Base-by-base conservation (phyloP, 768 basidiomycete genomes). In the Naganishia kalamii region DNA sequence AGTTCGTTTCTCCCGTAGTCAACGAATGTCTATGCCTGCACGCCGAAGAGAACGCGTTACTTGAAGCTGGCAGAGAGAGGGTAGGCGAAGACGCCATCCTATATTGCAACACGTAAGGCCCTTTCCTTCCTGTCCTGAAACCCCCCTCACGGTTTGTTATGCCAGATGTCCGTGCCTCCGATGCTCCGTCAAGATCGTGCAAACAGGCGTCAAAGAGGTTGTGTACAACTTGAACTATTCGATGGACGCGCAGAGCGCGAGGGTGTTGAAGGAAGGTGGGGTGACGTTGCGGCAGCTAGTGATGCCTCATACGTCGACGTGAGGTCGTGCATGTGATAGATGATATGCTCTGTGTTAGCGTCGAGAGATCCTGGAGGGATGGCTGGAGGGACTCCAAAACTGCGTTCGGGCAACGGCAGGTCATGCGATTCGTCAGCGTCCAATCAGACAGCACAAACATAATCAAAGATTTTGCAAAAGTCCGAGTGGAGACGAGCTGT, bases 161-260 rank as follows among this genome's bases (percentile, higher is more conserved):
- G 0, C 25, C 73, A 98, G 93, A n/a, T 99, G 96, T 72, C 96
- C 96, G 0, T 99, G 96, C 75, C 81, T 98, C n/a, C 86, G 84
- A 69, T 99, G 96, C 75, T 91, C 93, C 0, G 86, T 97, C 79
- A 98, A 98, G 77, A 97, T 98, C 70, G 92, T 97, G 29, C 94
- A 99, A 74, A 88, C 87, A 23, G 94, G 93, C 0, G 88, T 98
- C 21, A 86, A 84, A 66, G 87, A 86, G 64, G 94, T 99, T 3
- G 89, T 98, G 4, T 99, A 98, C 76, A 94, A 92, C 75, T 80
- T 97, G 62, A 86, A 86, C 59, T 99, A 99, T 79, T 92, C 91
- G 82, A 90, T 98, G 96, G 92, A 96, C 70, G 88, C 88, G 48
- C 88, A 86, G 2, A 90, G 89, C 0, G 89, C 90, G 2, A 79